Conservation (phyloP, 139 green algal species). For the Picochlorum sp. region DNA sequence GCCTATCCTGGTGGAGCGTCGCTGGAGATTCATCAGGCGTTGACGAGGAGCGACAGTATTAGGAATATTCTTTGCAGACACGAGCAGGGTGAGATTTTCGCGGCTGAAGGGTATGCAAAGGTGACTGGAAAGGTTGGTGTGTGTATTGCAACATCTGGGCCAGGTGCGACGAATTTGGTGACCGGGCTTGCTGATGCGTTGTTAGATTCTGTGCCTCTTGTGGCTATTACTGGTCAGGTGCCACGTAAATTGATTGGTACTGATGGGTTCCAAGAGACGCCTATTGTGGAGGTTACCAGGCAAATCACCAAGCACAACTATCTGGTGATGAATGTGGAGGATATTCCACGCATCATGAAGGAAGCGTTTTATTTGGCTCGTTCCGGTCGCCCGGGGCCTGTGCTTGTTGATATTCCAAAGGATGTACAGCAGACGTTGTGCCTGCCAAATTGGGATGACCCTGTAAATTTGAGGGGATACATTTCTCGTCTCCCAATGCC, state of each 20-base stretch:
- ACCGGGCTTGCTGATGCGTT: slow-evolving; percentile 97
- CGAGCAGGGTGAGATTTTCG: slow-evolving; percentile 98
- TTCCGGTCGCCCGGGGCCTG: slow-evolving; percentile 71
- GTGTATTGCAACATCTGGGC: slow-evolving; percentile 97
- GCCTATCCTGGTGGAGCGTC: slow-evolving; percentile 87
- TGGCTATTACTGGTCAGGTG: slow-evolving; percentile 97
- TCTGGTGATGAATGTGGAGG: slow-evolving; percentile 94
- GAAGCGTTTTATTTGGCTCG: slow-evolving; percentile 94
- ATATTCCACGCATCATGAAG: slow-evolving; percentile 91
- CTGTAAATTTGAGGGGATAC: slow-evolving; percentile 83
- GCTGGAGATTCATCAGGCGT: slow-evolving; percentile 99
- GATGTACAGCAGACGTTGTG: slow-evolving; percentile 96
- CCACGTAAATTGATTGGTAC: slow-evolving; percentile 79
- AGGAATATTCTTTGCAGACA: slow-evolving; percentile 96
- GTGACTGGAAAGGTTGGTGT: slow-evolving; percentile 87
- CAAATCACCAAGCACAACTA: slow-evolving; percentile 99
- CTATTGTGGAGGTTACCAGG: slow-evolving; percentile 97
- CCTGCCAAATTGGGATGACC: slow-evolving; percentile 78
- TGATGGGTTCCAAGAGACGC: slow-evolving; percentile 98
- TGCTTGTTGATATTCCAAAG: slow-evolving; percentile 87
- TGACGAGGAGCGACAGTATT: slow-evolving; percentile 82
- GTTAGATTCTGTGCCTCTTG: slow-evolving; percentile 93
- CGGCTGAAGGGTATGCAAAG: slow-evolving; percentile 98
- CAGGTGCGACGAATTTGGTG: slow-evolving; percentile 97
- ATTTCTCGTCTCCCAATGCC: slow-evolving; percentile 71